phyloP scores from a whole-genome alignment of 345 rosid species.

The Salix brachista region DNA sequence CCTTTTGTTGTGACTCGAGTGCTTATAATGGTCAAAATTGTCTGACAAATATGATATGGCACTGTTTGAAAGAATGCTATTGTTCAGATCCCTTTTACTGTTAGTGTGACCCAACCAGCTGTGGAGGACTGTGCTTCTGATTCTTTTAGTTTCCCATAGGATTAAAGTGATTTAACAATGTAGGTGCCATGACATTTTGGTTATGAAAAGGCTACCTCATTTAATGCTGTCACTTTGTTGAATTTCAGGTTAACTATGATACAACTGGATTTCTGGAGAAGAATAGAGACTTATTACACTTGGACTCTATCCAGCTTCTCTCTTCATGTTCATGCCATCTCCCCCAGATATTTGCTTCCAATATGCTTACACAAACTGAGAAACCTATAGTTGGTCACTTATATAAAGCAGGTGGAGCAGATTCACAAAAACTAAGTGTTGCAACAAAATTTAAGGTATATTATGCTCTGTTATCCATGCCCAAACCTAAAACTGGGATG shows the following conservation, averaged over 20 bases:
- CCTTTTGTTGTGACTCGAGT: not conserved
- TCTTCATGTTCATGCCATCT: conserved; percentile 85
- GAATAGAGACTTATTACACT: conserved; percentile 87
- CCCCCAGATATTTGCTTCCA: conserved; percentile 86
- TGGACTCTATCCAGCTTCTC: conserved; percentile 90
- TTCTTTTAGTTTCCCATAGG: not conserved
- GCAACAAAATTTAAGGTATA: conserved; percentile 89
- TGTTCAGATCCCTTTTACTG: not conserved
- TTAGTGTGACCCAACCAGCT: not conserved
- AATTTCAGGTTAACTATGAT: conserved; percentile 77
- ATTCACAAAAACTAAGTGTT: conserved; percentile 89
- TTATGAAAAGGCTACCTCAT: conserved; percentile 14
- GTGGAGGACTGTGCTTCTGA: not conserved
- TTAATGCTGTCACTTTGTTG: conserved; percentile 28
- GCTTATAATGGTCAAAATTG: not conserved
- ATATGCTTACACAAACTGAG: conserved; percentile 72
- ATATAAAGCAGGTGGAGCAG: conserved; percentile 94
- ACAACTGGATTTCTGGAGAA: conserved; percentile 94
- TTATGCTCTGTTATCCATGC: not conserved
- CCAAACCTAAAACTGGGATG: not conserved
- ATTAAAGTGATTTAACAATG: not conserved
- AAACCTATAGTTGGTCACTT: conserved; percentile 76
- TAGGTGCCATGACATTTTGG: not conserved
- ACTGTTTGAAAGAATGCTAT: not conserved
- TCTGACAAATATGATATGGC: not conserved